Percentiles rank a stretch among this genome's conserved stretches.
These are phyloP conservation scores for Hypoxylon sp. DNA, from an alignment of 2,329 filamentous ascomycete genomes.

Conservation along the genomic window DNA sequence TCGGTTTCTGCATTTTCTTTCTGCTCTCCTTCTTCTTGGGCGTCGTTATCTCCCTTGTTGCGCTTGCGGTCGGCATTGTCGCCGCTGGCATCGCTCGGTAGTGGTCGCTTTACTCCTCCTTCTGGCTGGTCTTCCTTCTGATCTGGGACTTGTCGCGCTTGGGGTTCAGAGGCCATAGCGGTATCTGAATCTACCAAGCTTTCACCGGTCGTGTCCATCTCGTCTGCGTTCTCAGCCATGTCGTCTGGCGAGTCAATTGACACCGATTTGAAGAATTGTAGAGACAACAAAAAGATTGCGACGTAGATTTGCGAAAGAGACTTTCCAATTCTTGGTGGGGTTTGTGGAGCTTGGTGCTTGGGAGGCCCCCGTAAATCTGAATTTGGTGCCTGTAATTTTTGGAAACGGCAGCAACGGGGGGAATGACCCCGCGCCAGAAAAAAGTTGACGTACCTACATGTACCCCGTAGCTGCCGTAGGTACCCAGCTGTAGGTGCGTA, in stretches of 20 bases:
- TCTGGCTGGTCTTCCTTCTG: slow-evolving; percentile 22
- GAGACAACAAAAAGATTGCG: not conserved
- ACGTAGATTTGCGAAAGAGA: slow-evolving; percentile 6
- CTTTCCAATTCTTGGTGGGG: slow-evolving; percentile 18
- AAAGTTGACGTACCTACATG: not conserved
- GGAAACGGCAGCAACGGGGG: too few species aligned
- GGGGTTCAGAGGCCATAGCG: slow-evolving; percentile 31
- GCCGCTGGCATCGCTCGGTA: slow-evolving; percentile 67
- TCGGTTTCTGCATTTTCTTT: slow-evolving; percentile 54
- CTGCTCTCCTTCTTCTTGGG: not conserved
- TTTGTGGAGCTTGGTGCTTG: slow-evolving; percentile 3
- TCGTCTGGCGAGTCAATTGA: slow-evolving; percentile 9
- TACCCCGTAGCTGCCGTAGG: not conserved
- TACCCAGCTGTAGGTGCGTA: not conserved
- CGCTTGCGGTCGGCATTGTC: slow-evolving; percentile 9
- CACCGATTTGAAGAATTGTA: slow-evolving; percentile 2
- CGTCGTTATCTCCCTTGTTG: slow-evolving; percentile 60
- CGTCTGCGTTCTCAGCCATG: slow-evolving; percentile 28
- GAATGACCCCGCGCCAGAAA: slow-evolving; percentile 14
- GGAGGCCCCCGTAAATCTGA: slow-evolving; percentile 7
- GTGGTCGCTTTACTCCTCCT: slow-evolving; percentile 50
- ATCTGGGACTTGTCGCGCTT: slow-evolving; percentile 29
- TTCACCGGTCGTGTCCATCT: not conserved
- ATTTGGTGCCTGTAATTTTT: not conserved
- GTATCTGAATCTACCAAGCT: slow-evolving; percentile 22